Evolutionary conservation across 2,329 filamentous ascomycete genomes (phyloP).

Genomic region (Colletotrichum orbiculare): DNA sequence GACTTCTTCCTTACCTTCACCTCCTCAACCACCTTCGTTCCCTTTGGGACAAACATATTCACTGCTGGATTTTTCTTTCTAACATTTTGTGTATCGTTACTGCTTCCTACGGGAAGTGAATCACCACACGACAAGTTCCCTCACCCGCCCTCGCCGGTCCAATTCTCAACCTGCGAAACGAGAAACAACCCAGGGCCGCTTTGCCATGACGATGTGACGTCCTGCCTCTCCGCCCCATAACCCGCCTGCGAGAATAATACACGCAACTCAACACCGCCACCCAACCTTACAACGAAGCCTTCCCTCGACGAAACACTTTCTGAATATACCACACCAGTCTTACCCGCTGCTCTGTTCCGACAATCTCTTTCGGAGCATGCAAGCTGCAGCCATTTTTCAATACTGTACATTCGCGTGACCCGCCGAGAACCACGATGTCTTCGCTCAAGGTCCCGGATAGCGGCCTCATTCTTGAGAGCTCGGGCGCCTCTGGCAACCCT

Average conservation of each 20-base stretch:
- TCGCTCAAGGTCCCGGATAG: constrained; percentile 66
- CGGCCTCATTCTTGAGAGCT: constrained; percentile 67
- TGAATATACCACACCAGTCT: not conserved
- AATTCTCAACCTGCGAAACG: constrained; percentile 13
- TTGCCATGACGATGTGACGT: constrained; percentile 35
- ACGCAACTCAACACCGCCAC: constrained; percentile 22
- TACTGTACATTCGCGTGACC: constrained; percentile 26
- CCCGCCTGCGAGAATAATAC: constrained; percentile 30
- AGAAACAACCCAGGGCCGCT: constrained; percentile 13
- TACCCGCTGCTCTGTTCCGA: not conserved
- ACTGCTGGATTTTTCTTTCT: constrained; percentile 13
- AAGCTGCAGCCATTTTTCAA: constrained; percentile 21
- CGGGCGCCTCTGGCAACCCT: constrained; percentile 50
- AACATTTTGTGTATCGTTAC: not conserved
- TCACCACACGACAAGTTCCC: constrained; percentile 2
- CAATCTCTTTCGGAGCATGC: constrained; percentile 29
- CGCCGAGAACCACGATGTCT: constrained; percentile 54
- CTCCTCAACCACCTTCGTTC: constrained; percentile 15
- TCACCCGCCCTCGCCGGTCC: constrained; percentile 5
- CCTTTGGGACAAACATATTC: constrained; percentile 16
- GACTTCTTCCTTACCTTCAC: constrained; percentile 32
- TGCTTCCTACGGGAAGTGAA: constrained; percentile 10
- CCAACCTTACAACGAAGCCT: not conserved
- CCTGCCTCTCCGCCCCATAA: constrained; percentile 33
- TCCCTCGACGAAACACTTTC: not conserved